Base-by-base conservation (phyloP, 2,329 filamentous ascomycete genomes). In the Botrytis paeoniae region DNA sequence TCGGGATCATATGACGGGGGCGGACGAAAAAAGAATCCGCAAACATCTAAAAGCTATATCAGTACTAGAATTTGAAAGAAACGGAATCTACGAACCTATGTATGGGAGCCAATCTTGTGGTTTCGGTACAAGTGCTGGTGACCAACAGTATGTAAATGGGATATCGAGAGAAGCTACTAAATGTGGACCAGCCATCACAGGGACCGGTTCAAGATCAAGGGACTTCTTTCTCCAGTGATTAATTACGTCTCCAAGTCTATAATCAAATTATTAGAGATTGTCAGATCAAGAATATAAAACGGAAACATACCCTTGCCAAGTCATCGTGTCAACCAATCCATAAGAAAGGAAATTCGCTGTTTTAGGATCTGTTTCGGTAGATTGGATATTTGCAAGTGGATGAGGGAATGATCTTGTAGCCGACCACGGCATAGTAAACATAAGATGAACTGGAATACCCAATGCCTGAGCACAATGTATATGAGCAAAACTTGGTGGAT, bases 261-360 rank as follows among this genome's bases (percentile, higher is more conserved):
- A 37, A 10, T 18, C 29, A 51, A 35, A 59, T 45, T 37, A n/a
- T 60, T 54, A 48, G 63, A 62, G 48, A 20, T 72, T 29, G 4
- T 18, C 12, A 37, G 10, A 12, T 29, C 18, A 51, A 43, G 7
- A 64, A 39, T 20, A n/a, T 10, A 22, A 4, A 32, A 41, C 2
- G 32, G 14, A 20, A 25, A 54, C 59, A 29, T 25, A 70, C 6
- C 75, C 94, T 81, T 97, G 93, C 93, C 93, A 97, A 0, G 93
- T 91, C 86, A 94, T 93, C 87, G 93, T 90, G 79, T 95, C 92
- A 1, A 94, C 91, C 54, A 95, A 82, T 0, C 91, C 89, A 78
- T 94, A 95, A 5, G 88, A 91, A 79, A 94, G 92, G 79, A 92
- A 93, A 81, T 95, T 95, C 32, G 90, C 89, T 78, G 92, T 92